Conservation (phyloP, 1,284 basidiomycete species). For the Ustilago loliicola region DNA sequence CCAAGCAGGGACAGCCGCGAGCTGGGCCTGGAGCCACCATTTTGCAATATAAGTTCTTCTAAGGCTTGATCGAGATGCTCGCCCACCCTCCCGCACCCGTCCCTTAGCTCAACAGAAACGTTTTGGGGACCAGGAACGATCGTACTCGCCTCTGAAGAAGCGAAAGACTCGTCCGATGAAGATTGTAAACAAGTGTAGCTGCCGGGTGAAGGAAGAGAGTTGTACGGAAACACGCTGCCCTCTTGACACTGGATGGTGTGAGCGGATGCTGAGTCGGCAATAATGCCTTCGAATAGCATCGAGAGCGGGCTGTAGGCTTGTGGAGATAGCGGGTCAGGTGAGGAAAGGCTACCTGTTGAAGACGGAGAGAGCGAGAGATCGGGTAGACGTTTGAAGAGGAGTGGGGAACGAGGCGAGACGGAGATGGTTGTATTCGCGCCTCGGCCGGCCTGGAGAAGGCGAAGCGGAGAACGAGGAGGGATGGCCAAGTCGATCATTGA, state of each 20-base stretch:
- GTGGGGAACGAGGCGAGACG: not conserved
- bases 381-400: not conserved
- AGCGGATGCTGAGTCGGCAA: conserved; percentile 18
- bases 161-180: not conserved
- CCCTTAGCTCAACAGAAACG: not conserved
- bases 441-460: not conserved
- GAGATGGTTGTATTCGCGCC: not conserved
- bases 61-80: not conserved
- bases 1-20: not conserved
- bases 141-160: not conserved
- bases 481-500: not conserved
- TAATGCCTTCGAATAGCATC: conserved; percentile 40
- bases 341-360: not conserved
- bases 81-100: not conserved
- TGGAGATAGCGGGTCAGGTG: not conserved
- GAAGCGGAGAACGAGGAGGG: not conserved
- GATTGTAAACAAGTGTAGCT: not conserved
- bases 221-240: conserved; percentile 4
- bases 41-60: not conserved
- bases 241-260: not conserved
- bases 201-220: not conserved
- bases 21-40: not conserved
- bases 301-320: conserved; percentile 19
- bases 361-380: not conserved
- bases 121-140: not conserved